phyloP scores from a whole-genome alignment of 2,329 filamentous ascomycete species.

The Botryotinia convoluta region DNA sequence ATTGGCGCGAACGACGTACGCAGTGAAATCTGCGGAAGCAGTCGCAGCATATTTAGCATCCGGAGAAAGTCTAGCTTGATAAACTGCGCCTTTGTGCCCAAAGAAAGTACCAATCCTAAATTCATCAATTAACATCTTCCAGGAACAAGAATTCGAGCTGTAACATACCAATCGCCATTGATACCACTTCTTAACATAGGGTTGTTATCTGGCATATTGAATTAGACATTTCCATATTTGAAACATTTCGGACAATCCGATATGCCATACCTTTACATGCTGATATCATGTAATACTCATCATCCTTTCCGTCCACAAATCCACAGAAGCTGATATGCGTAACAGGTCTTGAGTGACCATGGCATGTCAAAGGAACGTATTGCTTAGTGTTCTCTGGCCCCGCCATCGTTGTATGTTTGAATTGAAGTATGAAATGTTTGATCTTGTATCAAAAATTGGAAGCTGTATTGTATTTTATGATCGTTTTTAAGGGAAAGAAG shows the following conservation, averaged over 20 bases:
- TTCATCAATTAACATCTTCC: conserved; percentile 25
- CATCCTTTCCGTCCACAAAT: conserved; percentile 50
- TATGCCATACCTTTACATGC: conserved; percentile 60
- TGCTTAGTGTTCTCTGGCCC: conserved; percentile 33
- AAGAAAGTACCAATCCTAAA: conserved; percentile 90
- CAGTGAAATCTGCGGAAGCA: conserved; percentile 92
- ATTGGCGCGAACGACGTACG: conserved; percentile 55
- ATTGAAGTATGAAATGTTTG: background rate
- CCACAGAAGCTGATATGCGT: conserved; percentile 72
- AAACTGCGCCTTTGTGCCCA: conserved; percentile 96
- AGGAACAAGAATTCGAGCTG: conserved; percentile 4
- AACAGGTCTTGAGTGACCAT: conserved; percentile 72
- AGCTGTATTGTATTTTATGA: background rate
- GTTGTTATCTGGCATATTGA: conserved; percentile 71
- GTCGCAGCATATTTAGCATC: conserved; percentile 88
- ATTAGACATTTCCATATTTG: conserved; percentile 12
- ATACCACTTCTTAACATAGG: conserved; percentile 96
- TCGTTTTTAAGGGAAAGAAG: background rate
- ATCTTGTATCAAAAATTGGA: background rate
- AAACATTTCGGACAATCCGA: background rate
- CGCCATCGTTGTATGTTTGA: conserved; percentile 29
- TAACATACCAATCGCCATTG: conserved; percentile 80
- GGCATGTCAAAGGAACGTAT: conserved; percentile 68
- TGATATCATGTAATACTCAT: conserved; percentile 71
- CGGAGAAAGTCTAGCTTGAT: conserved; percentile 87